Evolutionary conservation across 129 eudicot species (phyloP).

Genomic region (Chrysanthemum lavandulifolium): DNA sequence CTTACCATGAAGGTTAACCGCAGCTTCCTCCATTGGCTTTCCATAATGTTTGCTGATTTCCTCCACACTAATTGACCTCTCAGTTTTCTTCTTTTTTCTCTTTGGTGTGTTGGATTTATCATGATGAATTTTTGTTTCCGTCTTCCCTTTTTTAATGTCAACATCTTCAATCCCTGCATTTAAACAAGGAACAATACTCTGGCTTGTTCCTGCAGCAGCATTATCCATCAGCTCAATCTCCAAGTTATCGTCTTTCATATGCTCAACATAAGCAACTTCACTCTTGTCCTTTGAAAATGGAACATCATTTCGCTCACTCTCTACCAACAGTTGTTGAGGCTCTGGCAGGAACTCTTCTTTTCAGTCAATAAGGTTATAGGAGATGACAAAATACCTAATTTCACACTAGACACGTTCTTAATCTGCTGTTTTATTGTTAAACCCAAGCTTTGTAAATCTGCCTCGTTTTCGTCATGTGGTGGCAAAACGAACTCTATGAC

Average conservation of each 20-base stretch:
- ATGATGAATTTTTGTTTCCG: background rate
- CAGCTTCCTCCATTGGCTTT: constrained; percentile 17
- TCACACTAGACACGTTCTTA: background rate
- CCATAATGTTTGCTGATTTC: background rate
- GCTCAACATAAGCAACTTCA: constrained; percentile 3
- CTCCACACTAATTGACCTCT: background rate
- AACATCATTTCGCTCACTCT: background rate
- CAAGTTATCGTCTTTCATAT: background rate
- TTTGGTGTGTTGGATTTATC: background rate
- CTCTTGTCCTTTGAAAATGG: background rate
- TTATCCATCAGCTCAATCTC: background rate
- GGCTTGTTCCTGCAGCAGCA: constrained; percentile 15
- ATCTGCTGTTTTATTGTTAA: background rate
- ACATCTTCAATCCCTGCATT: constrained; percentile 2
- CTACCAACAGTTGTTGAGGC: no score
- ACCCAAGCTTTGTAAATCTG: background rate
- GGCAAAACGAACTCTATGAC: constrained; percentile 17
- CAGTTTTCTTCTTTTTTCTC: constrained; percentile 3
- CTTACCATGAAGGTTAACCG: constrained; percentile 12
- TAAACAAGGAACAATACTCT: background rate
- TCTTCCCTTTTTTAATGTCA: constrained; percentile 3
- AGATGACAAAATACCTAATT: constrained; percentile 1
- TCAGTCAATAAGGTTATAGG: background rate
- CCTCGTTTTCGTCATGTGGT: background rate
- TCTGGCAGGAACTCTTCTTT: background rate